These are phyloP conservation scores for Boletus eberwhitei DNA, from an alignment of 768 basidiomycete species.

Conservation along the genomic window DNA sequence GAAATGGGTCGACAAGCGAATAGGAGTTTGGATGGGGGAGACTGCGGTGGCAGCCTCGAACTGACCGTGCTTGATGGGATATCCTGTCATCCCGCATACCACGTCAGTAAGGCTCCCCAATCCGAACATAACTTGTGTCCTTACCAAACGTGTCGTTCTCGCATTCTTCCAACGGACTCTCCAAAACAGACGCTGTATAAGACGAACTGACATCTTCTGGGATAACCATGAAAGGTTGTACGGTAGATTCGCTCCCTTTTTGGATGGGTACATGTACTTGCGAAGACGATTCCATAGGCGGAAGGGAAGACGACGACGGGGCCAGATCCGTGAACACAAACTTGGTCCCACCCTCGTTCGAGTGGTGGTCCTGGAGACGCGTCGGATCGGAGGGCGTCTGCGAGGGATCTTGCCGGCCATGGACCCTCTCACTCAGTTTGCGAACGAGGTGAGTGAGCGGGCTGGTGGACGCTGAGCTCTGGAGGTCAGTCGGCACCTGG, in stretches of 20 bases:
- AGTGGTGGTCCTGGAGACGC: constrained; percentile 7
- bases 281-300: constrained; percentile 6
- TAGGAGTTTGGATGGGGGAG: constrained; percentile 7
- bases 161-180: constrained; percentile 1
- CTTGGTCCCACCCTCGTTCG: constrained; percentile 10
- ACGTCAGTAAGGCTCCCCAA: not conserved
- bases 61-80: constrained; percentile 21
- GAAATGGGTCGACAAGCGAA: constrained; percentile 21
- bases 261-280: constrained; percentile 7
- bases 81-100: constrained; percentile 9
- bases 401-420: constrained; percentile 20
- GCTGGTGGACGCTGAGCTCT: constrained; percentile 31
- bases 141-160: constrained; percentile 34
- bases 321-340: constrained; percentile 19
- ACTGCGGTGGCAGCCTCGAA: constrained; percentile 15
- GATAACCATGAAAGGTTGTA: constrained; percentile 3
- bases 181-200: constrained; percentile 20
- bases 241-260: constrained; percentile 1
- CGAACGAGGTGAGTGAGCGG: constrained; percentile 39
- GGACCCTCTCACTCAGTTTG: constrained; percentile 38
- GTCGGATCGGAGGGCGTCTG: constrained; percentile 11
- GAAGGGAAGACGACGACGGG: constrained; percentile 16
- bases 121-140: not conserved
- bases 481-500: constrained; percentile 31
- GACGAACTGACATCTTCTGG: constrained; percentile 29